Evolutionary conservation across 2,329 filamentous ascomycete genomes (phyloP).

Genomic region (Phaeoacremonium minimum): DNA sequence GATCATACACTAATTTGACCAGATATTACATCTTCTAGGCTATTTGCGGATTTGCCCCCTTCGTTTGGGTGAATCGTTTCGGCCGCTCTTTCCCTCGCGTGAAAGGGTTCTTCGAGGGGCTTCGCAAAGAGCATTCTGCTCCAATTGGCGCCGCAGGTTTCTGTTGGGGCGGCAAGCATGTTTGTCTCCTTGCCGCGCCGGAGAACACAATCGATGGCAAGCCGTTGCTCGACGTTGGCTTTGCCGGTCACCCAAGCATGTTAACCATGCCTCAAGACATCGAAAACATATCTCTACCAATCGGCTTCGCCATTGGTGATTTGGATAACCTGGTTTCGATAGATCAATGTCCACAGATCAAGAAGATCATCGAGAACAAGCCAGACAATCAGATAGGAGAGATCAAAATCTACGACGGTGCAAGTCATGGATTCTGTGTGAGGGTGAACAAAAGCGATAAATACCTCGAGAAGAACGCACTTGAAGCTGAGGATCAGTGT

Average conservation of each 20-base stretch:
- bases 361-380: constrained; percentile 27
- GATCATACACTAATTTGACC: not conserved
- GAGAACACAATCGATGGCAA: constrained; percentile 17
- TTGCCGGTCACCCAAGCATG: constrained; percentile 48
- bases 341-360: constrained; percentile 25
- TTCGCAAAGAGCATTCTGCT: constrained; percentile 24
- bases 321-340: constrained; percentile 33
- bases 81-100: constrained; percentile 27
- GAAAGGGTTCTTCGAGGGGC: constrained; percentile 26
- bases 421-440: constrained; percentile 36
- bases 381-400: constrained; percentile 26
- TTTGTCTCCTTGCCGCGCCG: constrained; percentile 35
- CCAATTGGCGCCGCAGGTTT: constrained; percentile 52
- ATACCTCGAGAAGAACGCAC: constrained; percentile 19
- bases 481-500: constrained; percentile 25
- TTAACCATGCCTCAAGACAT: constrained; percentile 43
- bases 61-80: constrained; percentile 22
- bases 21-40: constrained; percentile 20
- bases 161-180: constrained; percentile 60
- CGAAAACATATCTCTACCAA: constrained; percentile 34
- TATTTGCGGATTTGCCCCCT: constrained; percentile 22
- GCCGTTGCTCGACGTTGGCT: constrained; percentile 45
- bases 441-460: constrained; percentile 21
- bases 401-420: constrained; percentile 28
- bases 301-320: constrained; percentile 41